phyloP scores from a whole-genome alignment of 2,329 filamentous ascomycete genomes.

The Trichoderma harzianum region DNA sequence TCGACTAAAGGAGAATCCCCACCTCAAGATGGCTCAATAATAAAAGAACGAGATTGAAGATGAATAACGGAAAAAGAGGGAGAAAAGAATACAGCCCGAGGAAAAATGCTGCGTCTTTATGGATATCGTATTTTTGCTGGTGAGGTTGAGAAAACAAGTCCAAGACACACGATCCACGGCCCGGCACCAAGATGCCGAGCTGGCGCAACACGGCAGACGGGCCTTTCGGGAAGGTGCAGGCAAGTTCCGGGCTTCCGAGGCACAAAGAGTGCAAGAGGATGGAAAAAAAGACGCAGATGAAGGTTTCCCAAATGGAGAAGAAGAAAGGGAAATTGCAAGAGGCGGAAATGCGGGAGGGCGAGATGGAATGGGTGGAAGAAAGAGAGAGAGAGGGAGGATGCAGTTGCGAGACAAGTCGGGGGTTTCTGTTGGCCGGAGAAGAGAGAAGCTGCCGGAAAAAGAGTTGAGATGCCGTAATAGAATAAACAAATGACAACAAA shows the following conservation, averaged over 20 bases:
- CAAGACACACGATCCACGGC: constrained; percentile 1
- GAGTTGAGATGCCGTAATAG: not conserved
- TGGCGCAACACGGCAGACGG: constrained; percentile 22
- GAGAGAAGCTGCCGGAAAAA: not conserved
- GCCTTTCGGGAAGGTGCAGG: constrained; percentile 21
- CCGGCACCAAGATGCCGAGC: constrained; percentile 25
- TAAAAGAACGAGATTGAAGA: not conserved
- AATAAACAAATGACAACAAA: not conserved
- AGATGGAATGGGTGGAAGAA: not conserved
- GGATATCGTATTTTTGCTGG: not conserved
- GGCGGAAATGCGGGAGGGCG: not conserved
- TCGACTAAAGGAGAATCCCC: not conserved
- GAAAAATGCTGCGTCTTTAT: constrained; percentile 12
- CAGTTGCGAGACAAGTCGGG: not conserved
- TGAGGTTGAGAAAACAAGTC: not conserved
- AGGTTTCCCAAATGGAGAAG: not conserved
- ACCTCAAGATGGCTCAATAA: not conserved
- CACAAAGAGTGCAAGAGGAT: not conserved
- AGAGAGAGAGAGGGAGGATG: not conserved
- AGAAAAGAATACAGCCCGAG: constrained; percentile 2
- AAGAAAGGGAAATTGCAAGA: not conserved
- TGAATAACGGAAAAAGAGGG: not conserved
- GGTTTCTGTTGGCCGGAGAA: not conserved
- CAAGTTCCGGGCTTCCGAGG: not conserved
- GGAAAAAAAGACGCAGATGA: not conserved